Evolutionary conservation across 2,329 filamentous ascomycete genomes (phyloP).

Genomic region (Trematosphaeria pertusa): DNA sequence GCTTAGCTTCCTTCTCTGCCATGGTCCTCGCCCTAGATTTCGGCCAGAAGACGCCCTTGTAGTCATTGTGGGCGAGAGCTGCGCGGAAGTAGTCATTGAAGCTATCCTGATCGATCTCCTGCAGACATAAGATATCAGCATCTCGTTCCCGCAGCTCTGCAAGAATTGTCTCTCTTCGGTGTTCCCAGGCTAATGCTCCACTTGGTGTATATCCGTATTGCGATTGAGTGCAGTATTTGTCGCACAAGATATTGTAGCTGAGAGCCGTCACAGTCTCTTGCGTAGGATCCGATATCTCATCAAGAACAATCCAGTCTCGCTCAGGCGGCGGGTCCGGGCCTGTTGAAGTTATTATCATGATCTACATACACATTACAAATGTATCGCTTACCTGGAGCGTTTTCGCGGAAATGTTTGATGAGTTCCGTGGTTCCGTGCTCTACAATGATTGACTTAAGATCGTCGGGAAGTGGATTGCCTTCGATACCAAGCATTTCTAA

Average conservation of each 20-base stretch:
- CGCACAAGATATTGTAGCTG: conserved; percentile 95
- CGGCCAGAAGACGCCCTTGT: conserved; percentile 93
- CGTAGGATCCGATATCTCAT: conserved; percentile 59
- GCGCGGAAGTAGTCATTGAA: conserved; percentile 91
- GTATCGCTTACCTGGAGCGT: conserved; percentile 83
- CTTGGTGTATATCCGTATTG: conserved; percentile 92
- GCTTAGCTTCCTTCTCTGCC: conserved; percentile 83
- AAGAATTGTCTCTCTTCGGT: conserved; percentile 81
- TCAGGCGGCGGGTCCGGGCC: conserved; percentile 79
- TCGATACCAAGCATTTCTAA: conserved; percentile 90
- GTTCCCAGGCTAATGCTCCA: conserved; percentile 83
- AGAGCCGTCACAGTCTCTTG: conserved; percentile 79
- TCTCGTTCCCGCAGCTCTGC: conserved; percentile 80
- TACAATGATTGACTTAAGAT: conserved; percentile 81
- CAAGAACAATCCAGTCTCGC: conserved; percentile 78
- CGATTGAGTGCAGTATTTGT: conserved; percentile 84
- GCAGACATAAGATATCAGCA: conserved; percentile 89
- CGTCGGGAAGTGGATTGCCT: conserved; percentile 82
- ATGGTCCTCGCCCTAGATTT: conserved; percentile 91
- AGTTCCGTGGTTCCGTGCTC: conserved; percentile 87
- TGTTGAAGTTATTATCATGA: conserved; percentile 21
- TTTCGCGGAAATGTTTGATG: conserved; percentile 82
- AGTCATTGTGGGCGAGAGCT: conserved; percentile 84
- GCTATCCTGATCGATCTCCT: conserved; percentile 91
- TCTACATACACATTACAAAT: too few species aligned